A percentile compares a stretch with the other conserved stretches of the same genome.
Evolutionary conservation across 2,329 filamentous ascomycete species (phyloP).

Genomic region (Fusarium mangiferae): DNA sequence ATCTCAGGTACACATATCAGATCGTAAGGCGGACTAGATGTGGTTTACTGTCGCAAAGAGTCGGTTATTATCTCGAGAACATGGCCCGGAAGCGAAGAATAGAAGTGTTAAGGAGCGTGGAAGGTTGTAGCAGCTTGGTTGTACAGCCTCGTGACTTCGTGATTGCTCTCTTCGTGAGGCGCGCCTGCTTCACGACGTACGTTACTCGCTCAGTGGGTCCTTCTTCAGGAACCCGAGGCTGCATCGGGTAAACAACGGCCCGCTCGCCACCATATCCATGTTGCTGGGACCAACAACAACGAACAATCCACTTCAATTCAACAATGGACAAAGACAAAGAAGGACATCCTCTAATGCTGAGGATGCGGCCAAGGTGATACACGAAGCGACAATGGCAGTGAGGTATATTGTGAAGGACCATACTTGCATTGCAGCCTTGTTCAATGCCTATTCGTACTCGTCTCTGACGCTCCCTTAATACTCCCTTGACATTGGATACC

Average conservation of each 20-base stretch:
- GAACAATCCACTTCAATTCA: neutral
- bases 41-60: slow-evolving; percentile 2
- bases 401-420: neutral
- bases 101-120: slow-evolving; percentile 28
- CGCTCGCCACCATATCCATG: slow-evolving; percentile 20
- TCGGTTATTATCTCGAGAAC: neutral
- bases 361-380: neutral
- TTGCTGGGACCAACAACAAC: slow-evolving; percentile 29
- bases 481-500: slow-evolving; percentile 10
- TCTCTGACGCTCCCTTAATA: slow-evolving; percentile 3
- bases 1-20: slow-evolving; percentile 37
- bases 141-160: slow-evolving; percentile 33
- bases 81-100: slow-evolving; percentile 1
- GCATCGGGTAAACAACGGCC: slow-evolving; percentile 43
- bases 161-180: slow-evolving; percentile 33
- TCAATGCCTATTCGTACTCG: neutral
- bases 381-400: no score
- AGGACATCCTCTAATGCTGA: neutral
- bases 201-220: slow-evolving; percentile 43
- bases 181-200: slow-evolving; percentile 39
- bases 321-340: neutral
- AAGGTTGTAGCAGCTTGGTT: slow-evolving; percentile 26
- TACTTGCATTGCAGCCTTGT: neutral
- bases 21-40: slow-evolving; percentile 5
- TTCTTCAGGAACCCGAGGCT: slow-evolving; percentile 22